phyloP scores from a whole-genome alignment of 2,329 filamentous ascomycete genomes.

The Calycina marina region DNA sequence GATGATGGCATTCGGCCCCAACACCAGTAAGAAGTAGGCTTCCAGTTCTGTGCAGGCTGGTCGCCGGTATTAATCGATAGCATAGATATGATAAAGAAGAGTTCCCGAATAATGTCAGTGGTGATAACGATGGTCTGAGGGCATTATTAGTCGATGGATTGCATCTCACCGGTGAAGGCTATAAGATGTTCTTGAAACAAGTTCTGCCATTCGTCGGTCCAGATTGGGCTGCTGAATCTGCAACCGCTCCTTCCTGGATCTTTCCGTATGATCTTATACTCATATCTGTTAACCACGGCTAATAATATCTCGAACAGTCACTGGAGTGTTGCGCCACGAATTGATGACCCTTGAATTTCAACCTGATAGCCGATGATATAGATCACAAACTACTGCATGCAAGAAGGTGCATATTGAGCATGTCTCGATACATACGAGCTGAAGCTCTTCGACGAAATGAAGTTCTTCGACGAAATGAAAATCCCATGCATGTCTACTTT shows the following conservation, averaged over 20 bases:
- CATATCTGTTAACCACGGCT: background rate
- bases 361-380: too few relatives aligned
- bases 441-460: too few relatives aligned
- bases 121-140: constrained; percentile 10
- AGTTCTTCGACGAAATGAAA: too few relatives aligned
- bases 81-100: background rate
- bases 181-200: constrained; percentile 16
- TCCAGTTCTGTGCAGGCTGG: too few relatives aligned
- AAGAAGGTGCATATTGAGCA: too few relatives aligned
- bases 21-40: too few relatives aligned
- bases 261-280: constrained; percentile 15
- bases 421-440: too few relatives aligned
- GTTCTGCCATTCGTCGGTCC: constrained; percentile 14
- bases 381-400: too few relatives aligned
- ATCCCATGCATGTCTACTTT: too few relatives aligned
- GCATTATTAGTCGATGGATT: constrained; percentile 18
- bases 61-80: too few relatives aligned
- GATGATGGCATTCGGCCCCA: too few relatives aligned
- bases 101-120: constrained; percentile 4
- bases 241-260: constrained; percentile 12
- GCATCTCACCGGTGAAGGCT: constrained; percentile 20
- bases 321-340: background rate
- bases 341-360: too few relatives aligned
- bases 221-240: constrained; percentile 12
- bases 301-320: background rate